Evolutionary conservation across 345 rosid species (phyloP).

Genomic region (Barbarea vulgaris): DNA sequence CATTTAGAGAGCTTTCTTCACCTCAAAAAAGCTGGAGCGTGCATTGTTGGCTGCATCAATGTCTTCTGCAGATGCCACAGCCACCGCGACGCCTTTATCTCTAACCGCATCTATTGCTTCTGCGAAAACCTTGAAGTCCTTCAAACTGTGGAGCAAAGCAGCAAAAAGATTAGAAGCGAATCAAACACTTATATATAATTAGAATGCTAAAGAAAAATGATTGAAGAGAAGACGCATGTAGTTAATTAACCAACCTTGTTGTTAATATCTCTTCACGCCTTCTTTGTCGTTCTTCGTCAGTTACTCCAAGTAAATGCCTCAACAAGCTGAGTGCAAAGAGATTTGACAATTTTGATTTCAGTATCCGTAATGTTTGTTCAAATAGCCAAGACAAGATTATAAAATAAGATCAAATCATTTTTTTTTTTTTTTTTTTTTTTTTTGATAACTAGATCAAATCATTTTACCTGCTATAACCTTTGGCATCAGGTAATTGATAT

Average conservation of each 20-base stretch:
- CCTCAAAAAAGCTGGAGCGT: constrained; percentile 59
- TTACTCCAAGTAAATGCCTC: constrained; percentile 72
- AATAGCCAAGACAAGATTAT: neutral
- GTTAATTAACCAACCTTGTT: constrained; percentile 73
- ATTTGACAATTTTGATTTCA: constrained; percentile 17
- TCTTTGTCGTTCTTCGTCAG: constrained; percentile 83
- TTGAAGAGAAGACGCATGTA: neutral
- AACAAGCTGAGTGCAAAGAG: constrained; percentile 49
- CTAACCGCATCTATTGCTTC: constrained; percentile 66
- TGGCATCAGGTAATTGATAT: constrained; percentile 97
- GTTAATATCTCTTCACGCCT: constrained; percentile 87
- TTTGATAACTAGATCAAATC: too few species aligned
- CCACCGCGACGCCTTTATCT: constrained; percentile 73
- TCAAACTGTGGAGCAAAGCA: constrained; percentile 49
- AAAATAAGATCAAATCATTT: neutral
- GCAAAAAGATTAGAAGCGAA: neutral
- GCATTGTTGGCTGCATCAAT: constrained; percentile 72
- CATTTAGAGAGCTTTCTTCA: constrained; percentile 65
- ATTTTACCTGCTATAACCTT: constrained; percentile 93
- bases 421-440: too few species aligned
- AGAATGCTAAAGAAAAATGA: neutral
- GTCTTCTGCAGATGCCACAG: constrained; percentile 80
- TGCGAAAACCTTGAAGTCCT: constrained; percentile 84
- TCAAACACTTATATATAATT: neutral
- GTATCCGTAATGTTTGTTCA: neutral